Percentiles rank a stretch among this genome's conserved stretches.
These are phyloP conservation scores for Didymella lethalis DNA, from an alignment of 2,329 filamentous ascomycete species.

Conservation along the genomic window DNA sequence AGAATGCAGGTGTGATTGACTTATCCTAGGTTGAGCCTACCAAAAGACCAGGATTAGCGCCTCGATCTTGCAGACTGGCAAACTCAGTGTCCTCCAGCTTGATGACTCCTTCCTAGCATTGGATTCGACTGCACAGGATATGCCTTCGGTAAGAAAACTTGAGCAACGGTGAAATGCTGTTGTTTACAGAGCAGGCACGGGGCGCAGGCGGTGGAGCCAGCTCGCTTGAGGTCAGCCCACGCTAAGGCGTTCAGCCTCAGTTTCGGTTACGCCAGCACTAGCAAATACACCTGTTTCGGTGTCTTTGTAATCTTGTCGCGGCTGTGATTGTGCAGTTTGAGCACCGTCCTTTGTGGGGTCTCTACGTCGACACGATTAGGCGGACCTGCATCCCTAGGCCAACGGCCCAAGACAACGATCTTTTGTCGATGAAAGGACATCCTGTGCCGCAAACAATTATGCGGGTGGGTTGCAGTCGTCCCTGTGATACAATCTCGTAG, in stretches of 20 bases:
- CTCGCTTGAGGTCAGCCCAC: slow-evolving; percentile 10
- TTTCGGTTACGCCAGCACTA: slow-evolving; percentile 11
- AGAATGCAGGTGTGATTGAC: neutral
- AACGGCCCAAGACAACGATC: slow-evolving; percentile 9
- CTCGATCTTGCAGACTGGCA: neutral
- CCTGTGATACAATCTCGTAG: neutral
- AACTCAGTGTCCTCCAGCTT: neutral
- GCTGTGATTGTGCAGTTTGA: slow-evolving; percentile 5
- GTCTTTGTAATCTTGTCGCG: slow-evolving; percentile 4
- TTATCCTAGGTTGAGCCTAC: neutral
- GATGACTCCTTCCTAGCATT: neutral
- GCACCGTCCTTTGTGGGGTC: slow-evolving; percentile 4
- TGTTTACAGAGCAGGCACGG: slow-evolving; percentile 1
- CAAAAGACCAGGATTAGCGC: neutral
- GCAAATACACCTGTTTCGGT: slow-evolving; percentile 17
- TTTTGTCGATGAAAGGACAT: neutral
- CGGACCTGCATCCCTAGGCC: slow-evolving; percentile 8
- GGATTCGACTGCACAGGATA: neutral
- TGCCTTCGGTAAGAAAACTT: neutral
- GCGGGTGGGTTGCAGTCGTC: neutral
- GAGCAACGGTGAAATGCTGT: slow-evolving; percentile 1
- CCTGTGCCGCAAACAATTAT: slow-evolving; percentile 1
- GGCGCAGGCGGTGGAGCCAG: slow-evolving; percentile 12
- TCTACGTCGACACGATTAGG: neutral
- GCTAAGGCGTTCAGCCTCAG: slow-evolving; percentile 20